Evolutionary conservation across 176 grass and related monocot genomes (phyloP).

Genomic region (Dactylis glomerata): DNA sequence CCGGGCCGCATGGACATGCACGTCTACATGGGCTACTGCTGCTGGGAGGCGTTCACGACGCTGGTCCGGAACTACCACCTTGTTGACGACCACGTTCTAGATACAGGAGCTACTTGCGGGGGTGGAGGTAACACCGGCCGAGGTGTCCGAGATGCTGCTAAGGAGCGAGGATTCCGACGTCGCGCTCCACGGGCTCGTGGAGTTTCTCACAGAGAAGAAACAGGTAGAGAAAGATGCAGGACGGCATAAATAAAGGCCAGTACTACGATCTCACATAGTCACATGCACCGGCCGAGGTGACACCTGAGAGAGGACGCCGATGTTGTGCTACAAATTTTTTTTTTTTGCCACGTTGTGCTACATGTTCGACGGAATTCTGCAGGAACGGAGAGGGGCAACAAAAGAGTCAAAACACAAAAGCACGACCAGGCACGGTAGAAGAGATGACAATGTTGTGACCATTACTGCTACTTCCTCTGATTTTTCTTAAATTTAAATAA

Average conservation of each 20-base stretch:
- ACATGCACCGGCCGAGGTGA: no score
- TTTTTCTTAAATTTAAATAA: no score
- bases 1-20: conserved; percentile 86
- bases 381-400: not conserved
- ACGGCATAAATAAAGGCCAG: no score
- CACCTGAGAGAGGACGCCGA: no score
- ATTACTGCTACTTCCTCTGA: no score
- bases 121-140: conserved; percentile 27
- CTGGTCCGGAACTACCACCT: conserved; percentile 28
- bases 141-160: conserved; percentile 34
- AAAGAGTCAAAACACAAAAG: not conserved
- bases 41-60: conserved; percentile 40
- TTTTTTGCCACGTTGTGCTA: no score
- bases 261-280: no score
- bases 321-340: no score
- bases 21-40: conserved; percentile 46
- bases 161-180: not conserved
- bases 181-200: not conserved
- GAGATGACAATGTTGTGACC: not conserved
- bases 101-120: not conserved
- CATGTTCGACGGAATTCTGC: no score
- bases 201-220: no score
- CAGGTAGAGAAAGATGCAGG: no score
- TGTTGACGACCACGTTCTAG: conserved; percentile 10
- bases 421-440: not conserved